A percentile compares a stretch with the other conserved stretches of the same genome.
phyloP scores from a whole-genome alignment of 768 basidiomycete genomes.

The Termitomyces titanicus region DNA sequence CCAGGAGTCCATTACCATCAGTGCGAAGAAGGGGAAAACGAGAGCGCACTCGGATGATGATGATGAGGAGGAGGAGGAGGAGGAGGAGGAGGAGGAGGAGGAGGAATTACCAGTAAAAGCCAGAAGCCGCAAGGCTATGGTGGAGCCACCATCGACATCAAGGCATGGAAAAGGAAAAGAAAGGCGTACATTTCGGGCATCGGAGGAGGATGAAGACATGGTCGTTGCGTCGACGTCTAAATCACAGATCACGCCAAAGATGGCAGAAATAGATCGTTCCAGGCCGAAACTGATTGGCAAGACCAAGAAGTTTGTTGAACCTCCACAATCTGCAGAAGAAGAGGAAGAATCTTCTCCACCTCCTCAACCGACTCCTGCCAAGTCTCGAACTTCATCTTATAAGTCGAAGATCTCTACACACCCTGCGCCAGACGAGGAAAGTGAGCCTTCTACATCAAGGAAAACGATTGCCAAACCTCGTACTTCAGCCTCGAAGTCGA shows the following conservation, averaged over 20 bases:
- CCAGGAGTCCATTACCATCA: constrained; percentile 7
- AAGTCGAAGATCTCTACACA: background rate
- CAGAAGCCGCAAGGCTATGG: background rate
- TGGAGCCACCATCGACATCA: constrained; percentile 5
- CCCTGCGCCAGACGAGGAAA: constrained; percentile 8
- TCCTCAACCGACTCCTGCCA: constrained; percentile 1
- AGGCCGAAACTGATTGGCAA: constrained; percentile 8
- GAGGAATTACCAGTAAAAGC: constrained; percentile 4
- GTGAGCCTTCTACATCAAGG: background rate
- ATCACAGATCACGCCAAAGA: constrained; percentile 11
- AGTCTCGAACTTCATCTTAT: background rate
- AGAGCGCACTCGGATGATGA: background rate
- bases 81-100: constrained; percentile 10
- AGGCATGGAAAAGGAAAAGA: constrained; percentile 12
- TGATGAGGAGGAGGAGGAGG: constrained; percentile 13
- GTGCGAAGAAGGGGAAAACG: constrained; percentile 1
- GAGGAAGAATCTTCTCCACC: constrained; percentile 4
- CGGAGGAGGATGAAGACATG: constrained; percentile 15
- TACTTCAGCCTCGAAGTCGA: background rate
- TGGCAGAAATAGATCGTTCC: constrained; percentile 9
- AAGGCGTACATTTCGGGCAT: constrained; percentile 5
- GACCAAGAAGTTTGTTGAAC: constrained; percentile 2
- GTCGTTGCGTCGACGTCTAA: constrained; percentile 11
- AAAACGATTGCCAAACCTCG: background rate
- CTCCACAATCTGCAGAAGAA: constrained; percentile 11